Base-by-base conservation (phyloP, 192 early-diverging fungal genomes). In the Coemansia sp. region DNA sequence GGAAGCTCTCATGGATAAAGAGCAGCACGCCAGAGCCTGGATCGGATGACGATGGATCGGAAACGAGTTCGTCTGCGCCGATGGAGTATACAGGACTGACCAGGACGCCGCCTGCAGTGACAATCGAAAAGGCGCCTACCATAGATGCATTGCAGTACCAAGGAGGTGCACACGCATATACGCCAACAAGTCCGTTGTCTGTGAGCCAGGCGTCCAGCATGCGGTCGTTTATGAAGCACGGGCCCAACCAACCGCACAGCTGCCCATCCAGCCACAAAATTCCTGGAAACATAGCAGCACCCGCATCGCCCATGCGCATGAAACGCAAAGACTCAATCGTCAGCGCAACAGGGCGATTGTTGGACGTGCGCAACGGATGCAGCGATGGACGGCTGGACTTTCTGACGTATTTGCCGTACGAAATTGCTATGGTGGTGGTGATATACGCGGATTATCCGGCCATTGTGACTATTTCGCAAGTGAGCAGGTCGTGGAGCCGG, bases 361-460 rank as follows among this genome's bases (percentile, higher is more conserved):
- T 15, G 5, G 73, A 65, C 10, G 38, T 25, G 27, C 24, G 60
- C 12, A 45, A 50, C 8, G 25, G 45, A 3, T 32, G 57, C 1
- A 11, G 47, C 8, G 60, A 72, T 12, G 73, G 69, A 10, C 51
- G 38, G 10, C 43, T 81, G 81, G 89, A 90, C 65, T 85, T 89
- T 62, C 75, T 90, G 1, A 74, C 76, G 25, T 75, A 63, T 19
- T 83, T 95, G 1, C 93, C 93, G 1, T 82, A 82, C 53, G 93
- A 95, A 66, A 79, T 95, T 15, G 88, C 87, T 3, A 66, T 85
- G 27, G 82, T 86, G 21, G 86, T 93, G 27, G 80, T 93, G 2
- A 73, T 83, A 10, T 85, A 85, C 72, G 68, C 86, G 10, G 86
- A 90, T 60, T 81, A 84, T 47, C 73, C 82, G n/a, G 81, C 87